Conservation (phyloP, 306 rosid species). For the Fragaria iinumae region DNA sequence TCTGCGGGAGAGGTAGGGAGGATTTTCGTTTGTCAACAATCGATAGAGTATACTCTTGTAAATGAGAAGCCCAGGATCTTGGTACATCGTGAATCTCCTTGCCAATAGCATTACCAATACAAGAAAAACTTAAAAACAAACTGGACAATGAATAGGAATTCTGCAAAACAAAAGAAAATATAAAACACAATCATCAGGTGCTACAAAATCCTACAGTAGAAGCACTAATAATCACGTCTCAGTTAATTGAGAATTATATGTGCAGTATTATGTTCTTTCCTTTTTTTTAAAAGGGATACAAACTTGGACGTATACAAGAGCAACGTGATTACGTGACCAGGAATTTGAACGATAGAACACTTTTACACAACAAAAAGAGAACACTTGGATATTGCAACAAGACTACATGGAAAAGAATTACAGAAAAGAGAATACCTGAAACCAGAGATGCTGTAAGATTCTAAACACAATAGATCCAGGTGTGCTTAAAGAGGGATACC, state of each 20-base stretch:
- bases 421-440: conserved; percentile 50
- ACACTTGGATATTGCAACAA: background rate
- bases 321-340: background rate
- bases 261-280: background rate
- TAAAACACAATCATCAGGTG: conserved; percentile 12
- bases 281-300: background rate
- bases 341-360: background rate
- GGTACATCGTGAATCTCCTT: conserved; percentile 40
- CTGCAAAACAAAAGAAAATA: conserved; percentile 47
- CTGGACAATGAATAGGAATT: conserved; percentile 49
- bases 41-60: conserved; percentile 57
- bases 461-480: conserved; percentile 62
- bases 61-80: conserved; percentile 61
- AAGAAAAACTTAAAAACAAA: conserved; percentile 51
- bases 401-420: background rate
- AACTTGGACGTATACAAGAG: background rate
- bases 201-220: conserved; percentile 21
- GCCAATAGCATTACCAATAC: conserved; percentile 29
- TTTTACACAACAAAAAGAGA: background rate
- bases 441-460: conserved; percentile 66
- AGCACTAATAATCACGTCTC: background rate
- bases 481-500: conserved; percentile 50
- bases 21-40: conserved; percentile 65
- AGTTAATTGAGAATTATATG: background rate
- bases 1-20: conserved; percentile 42